Evolutionary conservation across 169 alveolate genomes (phyloP).

Genomic region (Plasmodium gonderi): DNA sequence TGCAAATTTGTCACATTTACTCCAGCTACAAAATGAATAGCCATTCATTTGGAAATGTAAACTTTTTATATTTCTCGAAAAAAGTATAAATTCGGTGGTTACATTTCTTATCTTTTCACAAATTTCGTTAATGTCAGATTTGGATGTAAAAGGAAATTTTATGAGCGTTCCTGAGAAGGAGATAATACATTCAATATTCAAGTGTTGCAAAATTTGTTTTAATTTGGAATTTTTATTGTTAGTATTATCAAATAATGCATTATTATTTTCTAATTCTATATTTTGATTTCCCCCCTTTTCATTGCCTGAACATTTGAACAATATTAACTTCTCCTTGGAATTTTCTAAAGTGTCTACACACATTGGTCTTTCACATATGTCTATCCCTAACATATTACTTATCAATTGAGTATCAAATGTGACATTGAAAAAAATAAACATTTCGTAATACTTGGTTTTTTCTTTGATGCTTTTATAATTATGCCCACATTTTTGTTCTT

Average conservation of each 20-base stretch:
- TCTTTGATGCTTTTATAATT: background rate
- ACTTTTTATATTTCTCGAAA: constrained; percentile 7
- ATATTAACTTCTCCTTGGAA: constrained; percentile 22
- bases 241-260: background rate
- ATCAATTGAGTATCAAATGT: background rate
- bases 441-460: constrained; percentile 8
- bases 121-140: background rate
- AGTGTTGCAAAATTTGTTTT: background rate
- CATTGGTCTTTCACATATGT: constrained; percentile 8
- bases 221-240: background rate
- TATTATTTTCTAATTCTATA: background rate
- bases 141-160: constrained; percentile 1
- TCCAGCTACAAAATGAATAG: constrained; percentile 4
- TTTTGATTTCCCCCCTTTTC: background rate
- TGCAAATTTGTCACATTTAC: background rate
- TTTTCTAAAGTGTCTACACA: background rate
- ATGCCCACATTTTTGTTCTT: background rate
- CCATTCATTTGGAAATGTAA: constrained; percentile 24
- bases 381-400: constrained; percentile 10
- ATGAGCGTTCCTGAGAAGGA: constrained; percentile 42
- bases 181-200: background rate
- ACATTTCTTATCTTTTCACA: constrained; percentile 13
- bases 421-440: constrained; percentile 20
- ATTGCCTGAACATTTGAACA: background rate
- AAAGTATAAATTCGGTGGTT: constrained; percentile 17